A percentile compares a stretch with the other conserved stretches of the same genome.
Conservation (phyloP, 345 rosid species). For the Acer yangbiense region DNA sequence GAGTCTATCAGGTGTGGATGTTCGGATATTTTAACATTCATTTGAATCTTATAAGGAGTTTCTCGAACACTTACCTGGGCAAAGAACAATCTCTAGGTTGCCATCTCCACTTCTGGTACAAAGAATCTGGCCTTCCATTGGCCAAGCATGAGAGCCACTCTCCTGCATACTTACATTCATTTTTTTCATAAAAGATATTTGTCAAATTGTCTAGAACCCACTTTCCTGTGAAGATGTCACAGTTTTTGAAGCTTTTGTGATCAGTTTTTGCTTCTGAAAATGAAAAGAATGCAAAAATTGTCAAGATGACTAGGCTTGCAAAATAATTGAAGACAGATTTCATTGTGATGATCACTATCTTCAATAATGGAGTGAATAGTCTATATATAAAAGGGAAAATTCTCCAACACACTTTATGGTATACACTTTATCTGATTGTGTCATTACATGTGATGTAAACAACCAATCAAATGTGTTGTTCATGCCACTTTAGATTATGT, state of each 20-base stretch:
- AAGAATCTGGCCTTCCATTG: conserved; percentile 82
- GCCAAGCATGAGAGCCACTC: conserved; percentile 66
- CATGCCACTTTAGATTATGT: too few species aligned
- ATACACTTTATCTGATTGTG: too few species aligned
- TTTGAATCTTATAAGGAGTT: neutral
- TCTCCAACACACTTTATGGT: too few species aligned
- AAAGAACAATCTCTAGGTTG: conserved; percentile 84
- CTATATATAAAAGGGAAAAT: neutral
- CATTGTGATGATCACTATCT: conserved; percentile 14
- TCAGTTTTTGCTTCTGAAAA: neutral
- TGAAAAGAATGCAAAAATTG: conserved; percentile 44
- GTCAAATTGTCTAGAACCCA: conserved; percentile 75
- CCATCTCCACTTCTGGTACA: conserved; percentile 95
- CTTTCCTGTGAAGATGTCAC: conserved; percentile 75
- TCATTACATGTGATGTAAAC: too few species aligned
- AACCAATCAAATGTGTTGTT: too few species aligned
- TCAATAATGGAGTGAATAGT: neutral
- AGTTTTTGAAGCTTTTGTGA: conserved; percentile 26
- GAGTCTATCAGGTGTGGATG: neutral
- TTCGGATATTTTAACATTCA: neutral
- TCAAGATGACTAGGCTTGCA: conserved; percentile 30
- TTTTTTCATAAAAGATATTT: conserved; percentile 72
- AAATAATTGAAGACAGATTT: conserved; percentile 24
- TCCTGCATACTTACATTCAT: conserved; percentile 66
- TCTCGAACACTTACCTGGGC: conserved; percentile 54